Conservation (phyloP, 2,329 filamentous ascomycete genomes). For the Xylariaceae sp. region DNA sequence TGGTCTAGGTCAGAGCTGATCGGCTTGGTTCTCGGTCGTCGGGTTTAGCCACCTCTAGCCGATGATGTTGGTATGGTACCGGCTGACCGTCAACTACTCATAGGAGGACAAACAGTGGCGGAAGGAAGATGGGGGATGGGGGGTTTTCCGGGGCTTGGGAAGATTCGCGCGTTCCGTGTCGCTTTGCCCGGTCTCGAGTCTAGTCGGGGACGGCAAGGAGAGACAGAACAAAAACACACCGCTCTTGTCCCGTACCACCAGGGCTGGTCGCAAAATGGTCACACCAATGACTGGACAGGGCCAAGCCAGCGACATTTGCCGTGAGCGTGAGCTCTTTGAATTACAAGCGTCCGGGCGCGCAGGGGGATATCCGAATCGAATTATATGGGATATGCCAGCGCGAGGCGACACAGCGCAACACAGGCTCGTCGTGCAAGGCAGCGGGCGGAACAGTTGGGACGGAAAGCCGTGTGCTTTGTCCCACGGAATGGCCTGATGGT, state of each 20-base stretch:
- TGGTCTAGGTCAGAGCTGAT: not conserved
- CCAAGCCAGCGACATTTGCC: too few relatives aligned
- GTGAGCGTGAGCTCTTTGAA: too few relatives aligned
- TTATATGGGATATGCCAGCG: not conserved
- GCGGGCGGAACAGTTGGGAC: not conserved
- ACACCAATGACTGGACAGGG: not conserved
- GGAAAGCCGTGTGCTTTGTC: constrained; percentile 5
- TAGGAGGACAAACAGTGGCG: not conserved
- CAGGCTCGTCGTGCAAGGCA: not conserved
- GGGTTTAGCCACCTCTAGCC: not conserved
- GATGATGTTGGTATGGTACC: not conserved
- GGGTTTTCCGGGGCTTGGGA: not conserved
- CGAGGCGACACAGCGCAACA: not conserved
- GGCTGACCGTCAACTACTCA: not conserved
- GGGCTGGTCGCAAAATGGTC: constrained; percentile 4
- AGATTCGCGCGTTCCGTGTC: not conserved
- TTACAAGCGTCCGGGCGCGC: not conserved
- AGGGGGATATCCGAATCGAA: constrained; percentile 1
- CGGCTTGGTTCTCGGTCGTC: not conserved
- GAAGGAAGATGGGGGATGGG: not conserved
- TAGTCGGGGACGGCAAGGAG: not conserved
- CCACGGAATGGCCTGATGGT: not conserved
- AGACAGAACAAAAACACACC: constrained; percentile 4
- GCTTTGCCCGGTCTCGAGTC: not conserved
- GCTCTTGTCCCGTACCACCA: constrained; percentile 11